Evolutionary conservation across 164 flowering plant genomes (phyloP).

Genomic region (Vitis amurensis): DNA sequence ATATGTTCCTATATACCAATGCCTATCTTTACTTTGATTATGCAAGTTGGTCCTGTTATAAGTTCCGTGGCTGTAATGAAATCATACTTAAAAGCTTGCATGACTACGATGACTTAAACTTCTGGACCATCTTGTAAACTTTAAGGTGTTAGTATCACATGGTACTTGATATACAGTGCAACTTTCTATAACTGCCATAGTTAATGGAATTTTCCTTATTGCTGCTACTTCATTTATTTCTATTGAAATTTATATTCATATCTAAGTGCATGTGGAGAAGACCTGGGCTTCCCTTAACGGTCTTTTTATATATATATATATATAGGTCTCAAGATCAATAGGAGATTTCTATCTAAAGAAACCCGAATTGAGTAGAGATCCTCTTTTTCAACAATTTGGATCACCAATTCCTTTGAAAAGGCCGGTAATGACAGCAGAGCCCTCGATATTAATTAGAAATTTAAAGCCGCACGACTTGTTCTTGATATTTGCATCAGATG

Average conservation of each 20-base stretch:
- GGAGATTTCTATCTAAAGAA: conserved; percentile 76
- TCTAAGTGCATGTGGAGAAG: neutral
- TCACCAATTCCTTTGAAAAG: conserved; percentile 46
- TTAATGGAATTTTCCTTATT: neutral
- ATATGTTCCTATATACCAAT: no score
- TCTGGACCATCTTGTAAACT: no score
- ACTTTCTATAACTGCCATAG: no score
- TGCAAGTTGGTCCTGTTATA: no score
- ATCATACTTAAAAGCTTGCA: no score
- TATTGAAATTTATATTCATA: no score
- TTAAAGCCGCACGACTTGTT: conserved; percentile 57
- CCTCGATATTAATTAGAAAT: conserved; percentile 49
- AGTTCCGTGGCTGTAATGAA: no score
- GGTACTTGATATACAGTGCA: no score
- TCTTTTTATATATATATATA: neutral
- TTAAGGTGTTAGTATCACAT: no score
- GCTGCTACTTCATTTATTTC: neutral
- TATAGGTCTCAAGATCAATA: conserved; percentile 79
- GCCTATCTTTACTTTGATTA: no score
- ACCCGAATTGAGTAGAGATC: conserved; percentile 61
- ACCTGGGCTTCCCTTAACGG: neutral
- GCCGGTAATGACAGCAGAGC: conserved; percentile 69
- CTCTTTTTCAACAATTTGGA: conserved; percentile 49
- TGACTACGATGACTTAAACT: no score
- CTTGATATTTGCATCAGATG: conserved; percentile 78